Evolutionary conservation across 2,329 filamentous ascomycete species (phyloP), one percentile per base, ranked within the genome.

Genomic region (Leptographium galeiforme): DNA sequence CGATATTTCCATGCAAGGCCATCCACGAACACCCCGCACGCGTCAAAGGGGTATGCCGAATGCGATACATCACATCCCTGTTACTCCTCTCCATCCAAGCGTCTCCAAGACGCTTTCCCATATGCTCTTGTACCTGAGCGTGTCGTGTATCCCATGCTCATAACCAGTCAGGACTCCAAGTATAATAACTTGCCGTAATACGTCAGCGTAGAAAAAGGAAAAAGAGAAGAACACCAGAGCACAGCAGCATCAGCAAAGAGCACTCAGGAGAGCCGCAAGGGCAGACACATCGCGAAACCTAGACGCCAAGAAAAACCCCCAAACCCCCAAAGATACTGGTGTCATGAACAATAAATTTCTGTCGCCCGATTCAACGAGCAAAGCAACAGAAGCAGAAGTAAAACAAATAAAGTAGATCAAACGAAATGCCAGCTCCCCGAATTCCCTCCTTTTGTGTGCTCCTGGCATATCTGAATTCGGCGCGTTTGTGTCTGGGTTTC

Each of bases 381-480:
- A 25, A 36, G 33, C 32, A 18, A 36, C 30, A 48, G 7, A 19
- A 48, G 10, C 14, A 13, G 38, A 48, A 19, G 33, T 38, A 38
- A 11, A 12, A 12, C 19, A 39, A 34, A 49, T 16, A 39, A 40
- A 18, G 36, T 49, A 49, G 47, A 49, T 11, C 19, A 19, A 41
- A 50, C 30, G 25, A 50, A 32, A 49, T 25, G 4, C 47, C 33
- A 38, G 16, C 25, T 34, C 18, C 19, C 34, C 47, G 14, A 34
- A 44, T 16, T 43, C 39, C 48, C 40, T 51, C 49, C 49, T 44
- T 51, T 50, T 51, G 34, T 36, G 33, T 51, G 49, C 18, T 51
- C 40, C 49, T 51, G 30, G 34, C 19, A 16, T 44, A 12, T 36
- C 32, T 36, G 33, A 34, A n/a, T 38, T 39, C 48, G 36, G n/a